These are phyloP conservation scores for Penicillium sp. DNA, from an alignment of 2,329 filamentous ascomycete species.

Conservation along the genomic window DNA sequence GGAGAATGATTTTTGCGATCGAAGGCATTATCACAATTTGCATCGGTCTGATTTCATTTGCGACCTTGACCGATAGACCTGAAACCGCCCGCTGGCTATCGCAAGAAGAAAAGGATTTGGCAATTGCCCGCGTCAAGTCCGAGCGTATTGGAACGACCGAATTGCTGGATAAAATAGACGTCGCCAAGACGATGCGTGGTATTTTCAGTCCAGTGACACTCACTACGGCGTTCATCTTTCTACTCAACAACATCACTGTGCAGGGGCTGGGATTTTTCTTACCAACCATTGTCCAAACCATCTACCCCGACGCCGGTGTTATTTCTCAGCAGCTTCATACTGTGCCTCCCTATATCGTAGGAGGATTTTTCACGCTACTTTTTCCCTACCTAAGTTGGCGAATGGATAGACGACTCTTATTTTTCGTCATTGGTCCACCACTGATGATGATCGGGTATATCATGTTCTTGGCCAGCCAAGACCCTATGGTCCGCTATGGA, in stretches of 20 bases:
- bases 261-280: constrained; percentile 72
- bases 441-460: constrained; percentile 71
- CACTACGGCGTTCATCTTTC: constrained; percentile 61
- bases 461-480: constrained; percentile 66
- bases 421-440: constrained; percentile 64
- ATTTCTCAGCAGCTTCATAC: constrained; percentile 71
- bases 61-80: constrained; percentile 70
- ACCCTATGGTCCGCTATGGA: constrained; percentile 64
- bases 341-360: constrained; percentile 71
- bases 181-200: constrained; percentile 62
- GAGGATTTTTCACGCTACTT: constrained; percentile 67
- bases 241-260: constrained; percentile 71
- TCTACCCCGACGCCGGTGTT: constrained; percentile 63
- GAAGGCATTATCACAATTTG: constrained; percentile 68
- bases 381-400: constrained; percentile 67
- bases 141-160: constrained; percentile 67
- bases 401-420: constrained; percentile 62
- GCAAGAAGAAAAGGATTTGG: constrained; percentile 68
- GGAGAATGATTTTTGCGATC: constrained; percentile 75
- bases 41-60: constrained; percentile 63
- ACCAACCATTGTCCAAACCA: constrained; percentile 71
- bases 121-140: constrained; percentile 69
- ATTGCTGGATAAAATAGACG: constrained; percentile 67
- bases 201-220: constrained; percentile 68
- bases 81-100: constrained; percentile 70